Evolutionary conservation across 164 flowering plant species (phyloP), one percentile per base, ranked within the genome.

Genomic region (Stephania cephalantha): DNA sequence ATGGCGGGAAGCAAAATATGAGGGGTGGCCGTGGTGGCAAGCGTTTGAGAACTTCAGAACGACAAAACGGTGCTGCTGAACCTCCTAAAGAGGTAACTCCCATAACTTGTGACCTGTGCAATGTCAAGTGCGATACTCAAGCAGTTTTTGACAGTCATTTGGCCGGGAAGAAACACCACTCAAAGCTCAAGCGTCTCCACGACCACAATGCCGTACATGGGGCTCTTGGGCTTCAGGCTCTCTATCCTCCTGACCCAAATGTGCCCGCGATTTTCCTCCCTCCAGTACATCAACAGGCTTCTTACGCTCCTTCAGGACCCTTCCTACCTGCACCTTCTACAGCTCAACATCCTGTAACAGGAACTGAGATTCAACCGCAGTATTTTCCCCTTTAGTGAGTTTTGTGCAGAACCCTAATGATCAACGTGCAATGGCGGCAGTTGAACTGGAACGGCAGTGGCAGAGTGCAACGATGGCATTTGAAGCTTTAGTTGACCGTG

Each of bases 151-250:
- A 89, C 63, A 71, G 77, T 42, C 91, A 89, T 81, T 70, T 89
- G 74, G 74, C 81, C 18, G 93, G 93, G 46, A 89, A 86, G 76
- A 89, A 87, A 78, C 90, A 89, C 74, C 25, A 77, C 2, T 70
- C 84, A 2, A 85, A 84, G 71, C 71, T 85, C 22, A 85, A 85
- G 78, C 83, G 86, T 9, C 85, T 82, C 50, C 82, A 84, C 22
- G 87, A 79, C 64, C 84, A 85, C 46, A 85, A 81, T 42, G 86
- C 81, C 50, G 46, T 72, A 48, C 76, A 80, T 71, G 89, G 87
- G 18, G 74, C 81, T 61, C 79, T 61, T 45, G 83, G 81, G 22
- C 79, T 83, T 48, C 83, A 84, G 58, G 84, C 80, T 42, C 79
- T 83, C 35, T 82, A 81, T 71, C 87, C 87, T 1, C 77, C 87